Conservation (phyloP, 75 land plant genomes). For the Sequoiadendron giganteum region DNA sequence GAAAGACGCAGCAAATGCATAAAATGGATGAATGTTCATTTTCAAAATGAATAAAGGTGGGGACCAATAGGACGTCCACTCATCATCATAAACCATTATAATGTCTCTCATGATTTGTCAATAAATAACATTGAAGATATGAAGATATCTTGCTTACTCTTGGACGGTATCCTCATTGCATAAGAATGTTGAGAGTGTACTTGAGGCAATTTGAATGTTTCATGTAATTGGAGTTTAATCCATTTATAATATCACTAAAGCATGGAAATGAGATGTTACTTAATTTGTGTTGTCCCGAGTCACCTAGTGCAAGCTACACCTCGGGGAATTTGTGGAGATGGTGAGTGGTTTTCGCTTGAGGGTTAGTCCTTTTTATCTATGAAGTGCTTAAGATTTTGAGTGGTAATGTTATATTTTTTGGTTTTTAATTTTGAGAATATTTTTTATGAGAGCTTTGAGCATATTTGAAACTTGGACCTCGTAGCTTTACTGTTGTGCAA, state of each 20-base stretch:
- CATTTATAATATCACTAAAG: background rate
- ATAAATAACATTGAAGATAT: background rate
- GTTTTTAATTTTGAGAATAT: too few species aligned
- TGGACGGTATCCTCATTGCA: background rate
- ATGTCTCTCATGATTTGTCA: background rate
- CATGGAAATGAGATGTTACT: background rate
- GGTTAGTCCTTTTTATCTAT: too few species aligned
- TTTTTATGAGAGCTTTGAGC: too few species aligned
- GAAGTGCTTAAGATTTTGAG: too few species aligned
- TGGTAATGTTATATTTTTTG: too few species aligned
- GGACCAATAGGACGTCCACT: background rate
- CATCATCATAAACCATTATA: background rate
- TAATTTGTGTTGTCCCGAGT: too few species aligned
- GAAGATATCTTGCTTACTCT: background rate
- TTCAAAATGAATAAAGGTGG: background rate
- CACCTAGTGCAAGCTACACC: too few species aligned
- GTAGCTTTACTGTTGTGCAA: too few species aligned
- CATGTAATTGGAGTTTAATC: background rate
- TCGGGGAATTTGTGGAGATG: too few species aligned
- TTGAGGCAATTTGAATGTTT: background rate
- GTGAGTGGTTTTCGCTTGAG: too few species aligned
- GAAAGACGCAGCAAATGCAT: background rate
- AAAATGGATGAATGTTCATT: background rate
- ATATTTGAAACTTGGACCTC: too few species aligned
- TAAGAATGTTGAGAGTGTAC: background rate